These are phyloP conservation scores for Bauhinia variegata DNA, from an alignment of 306 rosid species.

Conservation along the genomic window DNA sequence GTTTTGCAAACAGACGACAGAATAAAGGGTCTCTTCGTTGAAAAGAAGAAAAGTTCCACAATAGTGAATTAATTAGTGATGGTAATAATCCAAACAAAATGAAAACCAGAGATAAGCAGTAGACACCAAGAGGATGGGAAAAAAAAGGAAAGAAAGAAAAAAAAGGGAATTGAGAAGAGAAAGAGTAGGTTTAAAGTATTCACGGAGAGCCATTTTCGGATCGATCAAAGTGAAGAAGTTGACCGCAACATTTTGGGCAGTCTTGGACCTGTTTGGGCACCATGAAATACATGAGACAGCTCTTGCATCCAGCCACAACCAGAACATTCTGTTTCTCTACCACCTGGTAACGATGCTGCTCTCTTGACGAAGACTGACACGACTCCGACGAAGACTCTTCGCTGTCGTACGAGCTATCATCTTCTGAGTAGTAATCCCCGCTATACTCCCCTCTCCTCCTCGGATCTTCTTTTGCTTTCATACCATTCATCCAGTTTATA, in stretches of 20 bases:
- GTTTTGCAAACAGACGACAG: slow-evolving; percentile 20
- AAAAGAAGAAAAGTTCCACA: slow-evolving; percentile 29
- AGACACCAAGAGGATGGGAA: too few species aligned
- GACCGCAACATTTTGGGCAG: slow-evolving; percentile 89
- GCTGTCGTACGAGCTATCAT: slow-evolving; percentile 72
- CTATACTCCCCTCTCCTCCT: slow-evolving; percentile 48
- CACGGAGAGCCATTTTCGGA: slow-evolving; percentile 65
- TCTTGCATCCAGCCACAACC: slow-evolving; percentile 96
- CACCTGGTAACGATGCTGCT: slow-evolving; percentile 23
- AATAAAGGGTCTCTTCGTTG: slow-evolving; percentile 16
- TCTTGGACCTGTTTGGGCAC: slow-evolving; percentile 81
- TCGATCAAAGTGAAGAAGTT: slow-evolving; percentile 95
- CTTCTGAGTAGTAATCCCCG: slow-evolving; percentile 62
- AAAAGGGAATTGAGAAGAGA: too few species aligned
- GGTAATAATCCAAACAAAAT: too few species aligned
- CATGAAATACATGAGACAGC: slow-evolving; percentile 95
- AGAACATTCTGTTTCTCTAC: slow-evolving; percentile 60
- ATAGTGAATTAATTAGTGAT: background rate
- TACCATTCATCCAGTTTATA: slow-evolving; percentile 93
- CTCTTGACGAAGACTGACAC: slow-evolving; percentile 51
- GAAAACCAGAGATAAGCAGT: too few species aligned
- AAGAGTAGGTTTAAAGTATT: too few species aligned
- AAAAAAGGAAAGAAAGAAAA: too few species aligned
- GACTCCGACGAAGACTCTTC: slow-evolving; percentile 82
- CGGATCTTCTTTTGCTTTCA: slow-evolving; percentile 92